Percentiles rank a stretch among this genome's conserved stretches.
These are phyloP conservation scores for Fagus crenata DNA, from an alignment of 306 rosid genomes.

Conservation along the genomic window DNA sequence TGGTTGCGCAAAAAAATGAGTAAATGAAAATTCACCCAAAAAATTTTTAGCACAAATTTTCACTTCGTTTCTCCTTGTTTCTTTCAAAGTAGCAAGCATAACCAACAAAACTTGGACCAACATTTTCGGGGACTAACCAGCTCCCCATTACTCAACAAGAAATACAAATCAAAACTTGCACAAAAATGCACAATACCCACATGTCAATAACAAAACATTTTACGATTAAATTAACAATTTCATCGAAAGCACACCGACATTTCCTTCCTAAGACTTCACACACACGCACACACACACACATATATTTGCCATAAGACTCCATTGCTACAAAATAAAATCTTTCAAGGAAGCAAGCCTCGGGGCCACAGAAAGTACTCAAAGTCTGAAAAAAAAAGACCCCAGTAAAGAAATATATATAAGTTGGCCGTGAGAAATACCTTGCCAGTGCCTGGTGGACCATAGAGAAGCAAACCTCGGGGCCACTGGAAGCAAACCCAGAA, in stretches of 20 bases:
- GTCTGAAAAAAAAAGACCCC: not conserved
- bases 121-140: not conserved
- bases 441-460: slow-evolving; percentile 96
- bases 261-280: not conserved
- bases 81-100: not conserved
- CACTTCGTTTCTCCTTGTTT: not conserved
- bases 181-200: not conserved
- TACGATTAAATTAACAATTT: not conserved
- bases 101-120: not conserved
- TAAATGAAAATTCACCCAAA: not conserved
- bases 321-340: not conserved
- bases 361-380: no score
- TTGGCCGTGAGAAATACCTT: slow-evolving; percentile 47
- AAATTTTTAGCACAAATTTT: not conserved
- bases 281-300: not conserved
- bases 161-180: not conserved
- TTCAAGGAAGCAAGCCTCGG: not conserved
- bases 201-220: not conserved
- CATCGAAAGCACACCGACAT: not conserved
- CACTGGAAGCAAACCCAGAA: slow-evolving; percentile 56
- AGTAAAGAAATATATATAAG: not conserved
- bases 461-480: slow-evolving; percentile 79
- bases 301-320: not conserved
- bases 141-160: not conserved
- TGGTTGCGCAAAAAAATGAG: not conserved